phyloP scores from a whole-genome alignment of 495 filamentous ascomycete genomes.

The Podospora bellae-mahoneyi region DNA sequence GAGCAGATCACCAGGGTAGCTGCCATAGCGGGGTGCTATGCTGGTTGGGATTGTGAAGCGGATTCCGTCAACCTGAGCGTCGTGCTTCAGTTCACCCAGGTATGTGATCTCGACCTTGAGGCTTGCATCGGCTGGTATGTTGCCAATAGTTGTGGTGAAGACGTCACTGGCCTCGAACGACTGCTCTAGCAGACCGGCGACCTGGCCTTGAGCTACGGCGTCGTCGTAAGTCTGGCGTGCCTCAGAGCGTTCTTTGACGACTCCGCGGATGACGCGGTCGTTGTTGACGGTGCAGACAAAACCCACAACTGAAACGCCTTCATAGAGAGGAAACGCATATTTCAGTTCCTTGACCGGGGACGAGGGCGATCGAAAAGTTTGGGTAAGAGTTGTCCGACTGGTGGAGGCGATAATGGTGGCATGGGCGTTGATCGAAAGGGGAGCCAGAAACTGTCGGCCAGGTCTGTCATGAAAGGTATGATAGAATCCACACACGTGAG shows the following conservation, averaged over 20 bases:
- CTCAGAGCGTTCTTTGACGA: constrained; percentile 59
- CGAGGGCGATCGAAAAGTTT: constrained; percentile 56
- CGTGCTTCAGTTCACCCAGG: constrained; percentile 64
- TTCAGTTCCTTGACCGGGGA: constrained; percentile 43
- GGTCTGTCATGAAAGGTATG: constrained; percentile 14
- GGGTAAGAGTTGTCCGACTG: constrained; percentile 57
- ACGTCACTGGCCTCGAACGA: constrained; percentile 55
- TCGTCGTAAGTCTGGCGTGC: constrained; percentile 53
- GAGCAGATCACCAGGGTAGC: constrained; percentile 34
- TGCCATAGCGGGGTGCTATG: constrained; percentile 62
- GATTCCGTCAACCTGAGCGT: constrained; percentile 58
- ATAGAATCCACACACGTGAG: constrained; percentile 30
- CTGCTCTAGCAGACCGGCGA: constrained; percentile 61
- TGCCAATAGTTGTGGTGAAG: constrained; percentile 62
- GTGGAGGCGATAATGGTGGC: constrained; percentile 53
- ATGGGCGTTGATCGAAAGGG: constrained; percentile 52
- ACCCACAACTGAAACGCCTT: constrained; percentile 61
- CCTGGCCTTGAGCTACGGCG: constrained; percentile 54
- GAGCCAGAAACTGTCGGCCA: constrained; percentile 48
- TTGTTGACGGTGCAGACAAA: constrained; percentile 56
- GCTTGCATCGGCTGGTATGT: constrained; percentile 52
- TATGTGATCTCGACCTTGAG: constrained; percentile 60
- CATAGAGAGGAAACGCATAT: constrained; percentile 67
- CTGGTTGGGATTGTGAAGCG: constrained; percentile 61
- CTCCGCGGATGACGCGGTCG: constrained; percentile 48